These are phyloP conservation scores for Neocucurbitaria cava DNA, from an alignment of 2,329 filamentous ascomycete genomes.

Conservation along the genomic window DNA sequence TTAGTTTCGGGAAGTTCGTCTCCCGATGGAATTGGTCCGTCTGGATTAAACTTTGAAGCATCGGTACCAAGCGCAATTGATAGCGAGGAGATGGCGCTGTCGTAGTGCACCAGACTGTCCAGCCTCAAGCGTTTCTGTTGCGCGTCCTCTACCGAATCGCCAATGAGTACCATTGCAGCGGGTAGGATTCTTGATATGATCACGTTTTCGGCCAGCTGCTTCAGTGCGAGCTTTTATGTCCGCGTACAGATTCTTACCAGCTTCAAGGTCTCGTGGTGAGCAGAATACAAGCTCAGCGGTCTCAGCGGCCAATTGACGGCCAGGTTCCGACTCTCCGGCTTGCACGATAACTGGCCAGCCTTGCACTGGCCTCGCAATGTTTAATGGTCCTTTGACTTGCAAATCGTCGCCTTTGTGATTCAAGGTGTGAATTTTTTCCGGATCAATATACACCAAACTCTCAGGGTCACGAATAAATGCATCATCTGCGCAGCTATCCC, in stretches of 20 bases:
- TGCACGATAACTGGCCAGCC: conserved; percentile 65
- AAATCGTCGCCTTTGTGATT: conserved; percentile 58
- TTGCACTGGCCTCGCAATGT: conserved; percentile 61
- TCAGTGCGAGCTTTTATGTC: conserved; percentile 60
- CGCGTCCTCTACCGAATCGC: conserved; percentile 69
- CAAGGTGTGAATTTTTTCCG: conserved; percentile 60
- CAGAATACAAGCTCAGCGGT: conserved; percentile 63
- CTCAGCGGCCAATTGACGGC: conserved; percentile 59
- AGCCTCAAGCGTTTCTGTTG: conserved; percentile 67
- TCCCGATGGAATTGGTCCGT: conserved; percentile 54
- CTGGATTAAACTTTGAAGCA: conserved; percentile 62
- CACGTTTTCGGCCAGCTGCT: conserved; percentile 56
- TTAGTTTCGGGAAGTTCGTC: conserved; percentile 57
- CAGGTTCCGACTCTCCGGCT: conserved; percentile 62
- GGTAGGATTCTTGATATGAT: conserved; percentile 71
- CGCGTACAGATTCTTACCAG: conserved; percentile 57
- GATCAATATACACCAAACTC: conserved; percentile 65
- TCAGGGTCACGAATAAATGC: conserved; percentile 66
- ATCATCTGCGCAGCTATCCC: conserved; percentile 70
- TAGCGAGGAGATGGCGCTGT: conserved; percentile 66
- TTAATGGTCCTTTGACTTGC: conserved; percentile 57
- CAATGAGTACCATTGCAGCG: conserved; percentile 69
- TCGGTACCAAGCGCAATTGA: conserved; percentile 70
- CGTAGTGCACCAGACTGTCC: conserved; percentile 52
- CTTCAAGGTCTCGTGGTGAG: conserved; percentile 55